phyloP scores from a whole-genome alignment of 306 rosid species.

The Vigna reflexopilosa region DNA sequence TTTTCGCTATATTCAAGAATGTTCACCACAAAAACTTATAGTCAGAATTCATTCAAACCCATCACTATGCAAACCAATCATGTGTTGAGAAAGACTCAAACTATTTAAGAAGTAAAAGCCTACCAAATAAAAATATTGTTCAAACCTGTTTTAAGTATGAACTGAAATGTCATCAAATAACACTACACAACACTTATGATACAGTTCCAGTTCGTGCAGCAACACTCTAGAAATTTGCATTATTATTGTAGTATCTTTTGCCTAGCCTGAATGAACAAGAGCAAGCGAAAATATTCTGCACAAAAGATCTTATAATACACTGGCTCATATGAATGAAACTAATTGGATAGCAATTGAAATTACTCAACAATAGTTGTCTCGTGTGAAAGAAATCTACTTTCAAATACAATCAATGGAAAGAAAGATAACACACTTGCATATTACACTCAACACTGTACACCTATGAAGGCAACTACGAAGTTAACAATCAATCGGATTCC shows the following conservation, averaged over 20 bases:
- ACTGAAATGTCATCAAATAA: too few relatives aligned
- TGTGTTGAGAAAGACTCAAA: too few relatives aligned
- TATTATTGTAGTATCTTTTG: not conserved
- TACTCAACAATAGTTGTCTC: slow-evolving; percentile 37
- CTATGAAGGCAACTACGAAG: slow-evolving; percentile 51
- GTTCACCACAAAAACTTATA: too few relatives aligned
- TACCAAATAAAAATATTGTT: too few relatives aligned
- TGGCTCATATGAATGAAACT: slow-evolving; percentile 4
- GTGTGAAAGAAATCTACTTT: slow-evolving; percentile 42
- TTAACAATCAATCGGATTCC: slow-evolving; percentile 49
- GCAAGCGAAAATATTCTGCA: not conserved
- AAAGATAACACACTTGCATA: slow-evolving; percentile 19
- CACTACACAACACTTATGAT: not conserved
- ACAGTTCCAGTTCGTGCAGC: not conserved
- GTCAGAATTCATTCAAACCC: too few relatives aligned
- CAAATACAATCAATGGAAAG: slow-evolving; percentile 47
- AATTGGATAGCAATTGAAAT: slow-evolving; percentile 28
- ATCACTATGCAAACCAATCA: too few relatives aligned
- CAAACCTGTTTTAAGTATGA: too few relatives aligned
- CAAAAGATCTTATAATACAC: not conserved
- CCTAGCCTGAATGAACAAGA: not conserved
- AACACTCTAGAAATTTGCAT: not conserved
- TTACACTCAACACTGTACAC: slow-evolving; percentile 66
- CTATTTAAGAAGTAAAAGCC: too few relatives aligned
- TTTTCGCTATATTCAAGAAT: too few relatives aligned